These are phyloP conservation scores for Komagataea norvegica DNA, from an alignment of 1,139 yeast species.

Conservation along the genomic window DNA sequence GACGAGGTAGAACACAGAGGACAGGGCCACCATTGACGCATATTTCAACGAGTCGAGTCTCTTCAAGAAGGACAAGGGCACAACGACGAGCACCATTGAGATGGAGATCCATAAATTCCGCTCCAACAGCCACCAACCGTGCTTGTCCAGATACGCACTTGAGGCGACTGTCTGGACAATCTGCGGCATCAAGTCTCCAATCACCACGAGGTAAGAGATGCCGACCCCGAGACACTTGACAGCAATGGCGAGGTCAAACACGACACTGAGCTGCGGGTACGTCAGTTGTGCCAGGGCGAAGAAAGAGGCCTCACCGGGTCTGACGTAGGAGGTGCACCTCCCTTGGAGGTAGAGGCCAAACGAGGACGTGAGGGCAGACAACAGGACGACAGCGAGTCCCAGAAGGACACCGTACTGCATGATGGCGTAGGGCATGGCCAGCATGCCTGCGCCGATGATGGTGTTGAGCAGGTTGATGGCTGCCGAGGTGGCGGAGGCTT, in stretches of 20 bases:
- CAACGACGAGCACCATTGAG: constrained; percentile 50
- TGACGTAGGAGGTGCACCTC: constrained; percentile 54
- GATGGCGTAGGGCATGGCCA: constrained; percentile 91
- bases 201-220: constrained; percentile 66
- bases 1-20: constrained; percentile 63
- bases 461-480: constrained; percentile 63
- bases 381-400: constrained; percentile 59
- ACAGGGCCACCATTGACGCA: constrained; percentile 63
- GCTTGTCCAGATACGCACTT: constrained; percentile 15
- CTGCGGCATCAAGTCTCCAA: constrained; percentile 75
- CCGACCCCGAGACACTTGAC: constrained; percentile 86
- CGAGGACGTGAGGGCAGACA: constrained; percentile 72
- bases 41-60: constrained; percentile 64
- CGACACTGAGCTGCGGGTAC: constrained; percentile 73
- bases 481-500: constrained; percentile 30
- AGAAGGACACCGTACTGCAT: constrained; percentile 75
- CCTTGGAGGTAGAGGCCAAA: constrained; percentile 74
- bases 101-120: constrained; percentile 64
- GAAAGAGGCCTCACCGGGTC: constrained; percentile 70
- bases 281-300: constrained; percentile 75
- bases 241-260: constrained; percentile 87
- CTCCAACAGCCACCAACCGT: constrained; percentile 32
- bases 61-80: constrained; percentile 60
- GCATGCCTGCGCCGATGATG: constrained; percentile 82
- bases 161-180: constrained; percentile 44